phyloP scores from a whole-genome alignment of 2,329 filamentous ascomycete species.

The Verticillium nubilum region DNA sequence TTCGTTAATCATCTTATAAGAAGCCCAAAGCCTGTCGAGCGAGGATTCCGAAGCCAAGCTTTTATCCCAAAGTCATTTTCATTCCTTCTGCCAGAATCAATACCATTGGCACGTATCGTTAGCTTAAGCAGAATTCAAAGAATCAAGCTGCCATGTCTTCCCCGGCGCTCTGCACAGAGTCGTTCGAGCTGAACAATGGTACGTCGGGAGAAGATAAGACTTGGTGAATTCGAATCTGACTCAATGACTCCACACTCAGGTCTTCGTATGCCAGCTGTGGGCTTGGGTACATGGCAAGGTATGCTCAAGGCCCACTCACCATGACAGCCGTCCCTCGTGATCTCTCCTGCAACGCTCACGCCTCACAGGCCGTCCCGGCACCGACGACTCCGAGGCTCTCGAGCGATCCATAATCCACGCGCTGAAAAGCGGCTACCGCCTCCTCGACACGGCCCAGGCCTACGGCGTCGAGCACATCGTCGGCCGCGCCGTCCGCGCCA shows the following conservation, averaged over 20 bases:
- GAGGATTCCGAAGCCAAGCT: no score
- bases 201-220: not conserved
- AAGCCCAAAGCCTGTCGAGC: no score
- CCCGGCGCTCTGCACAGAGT: constrained; percentile 11
- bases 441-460: constrained; percentile 21
- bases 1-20: no score
- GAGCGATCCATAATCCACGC: constrained; percentile 24
- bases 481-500: constrained; percentile 23
- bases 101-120: no score
- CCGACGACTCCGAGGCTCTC: constrained; percentile 15
- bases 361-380: constrained; percentile 6
- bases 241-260: not conserved
- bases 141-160: not conserved
- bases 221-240: not conserved
- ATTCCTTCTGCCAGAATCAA: no score
- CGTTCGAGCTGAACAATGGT: constrained; percentile 13
- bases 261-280: constrained; percentile 14
- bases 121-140: no score
- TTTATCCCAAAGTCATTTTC: no score
- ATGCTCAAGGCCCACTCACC: not conserved
- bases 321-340: not conserved
- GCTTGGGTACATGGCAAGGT: constrained; percentile 21
- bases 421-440: constrained; percentile 22
- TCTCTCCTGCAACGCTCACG: not conserved
- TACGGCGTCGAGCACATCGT: constrained; percentile 22